Conservation (phyloP, 2,329 filamentous ascomycete species). For the Phoma herbarum region DNA sequence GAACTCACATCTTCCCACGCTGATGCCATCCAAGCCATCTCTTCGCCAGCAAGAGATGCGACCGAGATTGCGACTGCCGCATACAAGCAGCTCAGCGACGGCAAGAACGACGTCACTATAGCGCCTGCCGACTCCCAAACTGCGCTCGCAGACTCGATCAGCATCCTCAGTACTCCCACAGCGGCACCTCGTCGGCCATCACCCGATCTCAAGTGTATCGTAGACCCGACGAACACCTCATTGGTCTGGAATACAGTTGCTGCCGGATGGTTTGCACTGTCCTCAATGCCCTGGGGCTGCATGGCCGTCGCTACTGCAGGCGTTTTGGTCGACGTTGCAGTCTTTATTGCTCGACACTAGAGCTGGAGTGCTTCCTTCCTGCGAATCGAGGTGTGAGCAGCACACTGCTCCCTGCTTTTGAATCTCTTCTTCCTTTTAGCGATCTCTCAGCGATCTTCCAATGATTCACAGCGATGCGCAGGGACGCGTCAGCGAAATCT, state of each 20-base stretch:
- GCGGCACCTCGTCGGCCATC: neutral
- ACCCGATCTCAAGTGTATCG: neutral
- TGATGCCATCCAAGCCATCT: neutral
- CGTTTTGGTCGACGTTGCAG: neutral
- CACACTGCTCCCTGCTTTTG: too few relatives aligned
- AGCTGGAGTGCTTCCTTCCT: neutral
- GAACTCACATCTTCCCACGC: neutral
- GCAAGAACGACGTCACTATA: neutral
- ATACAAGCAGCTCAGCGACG: neutral
- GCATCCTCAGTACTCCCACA: neutral
- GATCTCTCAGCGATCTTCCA: neutral
- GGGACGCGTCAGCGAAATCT: neutral
- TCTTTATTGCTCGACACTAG: neutral
- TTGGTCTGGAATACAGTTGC: neutral
- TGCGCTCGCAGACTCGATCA: too few relatives aligned
- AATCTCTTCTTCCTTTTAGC: neutral
- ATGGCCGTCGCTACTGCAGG: constrained; percentile 1
- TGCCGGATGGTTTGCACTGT: neutral
- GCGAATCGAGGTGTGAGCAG: too few relatives aligned
- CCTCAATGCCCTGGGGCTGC: constrained; percentile 4
- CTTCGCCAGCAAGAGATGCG: neutral
- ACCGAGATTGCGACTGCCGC: neutral
- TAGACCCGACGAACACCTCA: neutral
- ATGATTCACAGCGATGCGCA: neutral
- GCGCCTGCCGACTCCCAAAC: neutral